Evolutionary conservation across 345 rosid genomes (phyloP), one percentile per base, ranked within the genome.

Genomic region (Arabidopsis suecica): DNA sequence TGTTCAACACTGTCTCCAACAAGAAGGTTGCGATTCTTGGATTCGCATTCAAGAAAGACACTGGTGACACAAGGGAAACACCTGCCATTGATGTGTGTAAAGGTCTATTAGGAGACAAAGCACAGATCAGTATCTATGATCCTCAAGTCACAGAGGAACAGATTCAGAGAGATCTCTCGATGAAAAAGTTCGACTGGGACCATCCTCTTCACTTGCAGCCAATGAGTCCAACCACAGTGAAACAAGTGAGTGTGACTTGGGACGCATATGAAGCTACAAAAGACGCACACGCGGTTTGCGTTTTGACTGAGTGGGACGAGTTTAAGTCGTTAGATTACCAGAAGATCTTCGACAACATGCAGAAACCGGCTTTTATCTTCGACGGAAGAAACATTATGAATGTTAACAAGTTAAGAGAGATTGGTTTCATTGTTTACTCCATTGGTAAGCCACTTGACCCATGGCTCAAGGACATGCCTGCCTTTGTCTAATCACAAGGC

Each of bases 131-230:
- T 83, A 90, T 93, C 53, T 93, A 88, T 2, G 98, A 93, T 54
- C 96, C 96, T 6, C 98, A 90, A 84, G 98, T 93, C 41, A 85
- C 90, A 0, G 90, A 85, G 69, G 96, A 93, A 47, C 96, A 93
- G 85, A 93, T 93, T 81, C 91, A 87, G 84, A 88, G 95, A 76
- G 98, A 93, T 34, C 93, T 93, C 23, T 80, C 88, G 33, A 88
- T 93, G 98, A 90, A 93, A 10, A 93, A 93, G 79, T 93, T 93
- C 59, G 98, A 90, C 42, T 93, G 95, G 98, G 98, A 93, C 74
- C 98, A 93, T 75, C 98, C 98, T 0, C 81, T 84, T 74, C 96
- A 90, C 81, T 88, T 93, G 73, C 98, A 93, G 83, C 98, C 98
- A 8, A 87, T 86, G 95, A 90, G 94, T 60, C 96, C 93, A 44